These are phyloP conservation scores for Chlorella sp. DNA, from an alignment of 139 green algal species.

Conservation along the genomic window DNA sequence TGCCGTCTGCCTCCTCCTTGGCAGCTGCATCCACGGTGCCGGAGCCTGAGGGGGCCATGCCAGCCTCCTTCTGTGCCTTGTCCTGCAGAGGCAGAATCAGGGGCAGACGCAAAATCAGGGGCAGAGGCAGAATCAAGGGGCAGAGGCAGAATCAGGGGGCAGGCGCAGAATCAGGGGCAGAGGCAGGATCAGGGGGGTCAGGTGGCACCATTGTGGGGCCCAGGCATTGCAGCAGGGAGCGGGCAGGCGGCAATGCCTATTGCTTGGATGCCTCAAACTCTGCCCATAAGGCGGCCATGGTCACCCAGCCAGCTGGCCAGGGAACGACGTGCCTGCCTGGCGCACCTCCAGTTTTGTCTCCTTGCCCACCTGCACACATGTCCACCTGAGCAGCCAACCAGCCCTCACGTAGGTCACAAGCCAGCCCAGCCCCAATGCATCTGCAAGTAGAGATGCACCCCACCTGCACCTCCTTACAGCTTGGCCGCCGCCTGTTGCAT, in stretches of 20 bases:
- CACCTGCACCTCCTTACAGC: background rate
- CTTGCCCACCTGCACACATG: no score
- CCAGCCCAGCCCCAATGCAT: no score
- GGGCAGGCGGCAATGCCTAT: background rate
- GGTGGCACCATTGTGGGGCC: no score
- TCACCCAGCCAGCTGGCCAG: no score
- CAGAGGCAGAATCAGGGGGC: background rate
- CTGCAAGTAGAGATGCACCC: background rate
- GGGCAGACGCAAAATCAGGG: background rate
- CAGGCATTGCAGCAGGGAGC: background rate
- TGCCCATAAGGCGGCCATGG: no score
- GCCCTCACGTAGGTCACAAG: no score
- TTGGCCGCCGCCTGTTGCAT: no score
- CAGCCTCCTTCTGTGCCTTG: conserved; percentile 50
- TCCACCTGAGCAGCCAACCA: no score
- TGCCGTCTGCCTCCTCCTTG: conserved; percentile 87
- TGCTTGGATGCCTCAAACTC: background rate
- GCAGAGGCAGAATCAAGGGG: background rate
- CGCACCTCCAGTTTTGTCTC: no score
- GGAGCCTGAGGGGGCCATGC: conserved; percentile 15
- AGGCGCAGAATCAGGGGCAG: background rate
- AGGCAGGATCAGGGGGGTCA: no score
- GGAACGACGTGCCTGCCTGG: no score
- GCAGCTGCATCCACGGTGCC: conserved; percentile 41
- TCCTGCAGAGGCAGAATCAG: conserved; percentile 17